A percentile compares a stretch with the other conserved stretches of the same genome.
Conservation (phyloP, 768 basidiomycete species). For the Agaricus blazei region DNA sequence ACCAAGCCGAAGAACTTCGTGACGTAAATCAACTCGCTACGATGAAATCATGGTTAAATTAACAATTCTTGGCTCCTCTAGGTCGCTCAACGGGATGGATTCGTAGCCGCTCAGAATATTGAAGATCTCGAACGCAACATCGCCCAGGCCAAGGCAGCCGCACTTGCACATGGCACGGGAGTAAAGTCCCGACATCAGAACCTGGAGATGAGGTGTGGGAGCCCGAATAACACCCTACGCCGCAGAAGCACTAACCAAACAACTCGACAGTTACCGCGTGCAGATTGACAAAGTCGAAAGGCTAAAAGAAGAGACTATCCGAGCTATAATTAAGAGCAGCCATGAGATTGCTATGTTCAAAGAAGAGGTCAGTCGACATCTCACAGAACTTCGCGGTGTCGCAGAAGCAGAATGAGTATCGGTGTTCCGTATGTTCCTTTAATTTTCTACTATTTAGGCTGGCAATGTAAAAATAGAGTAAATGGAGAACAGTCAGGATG, state of each 20-base stretch:
- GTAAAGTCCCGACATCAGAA: constrained; percentile 75
- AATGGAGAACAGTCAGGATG: too few relatives aligned
- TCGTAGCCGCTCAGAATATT: constrained; percentile 61
- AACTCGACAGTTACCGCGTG: constrained; percentile 58
- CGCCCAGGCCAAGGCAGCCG: constrained; percentile 68
- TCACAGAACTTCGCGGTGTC: constrained; percentile 64
- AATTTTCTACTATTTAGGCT: too few relatives aligned
- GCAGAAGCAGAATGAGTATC: constrained; percentile 36
- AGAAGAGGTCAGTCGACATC: constrained; percentile 66
- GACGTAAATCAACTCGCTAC: constrained; percentile 43
- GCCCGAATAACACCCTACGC: not conserved
- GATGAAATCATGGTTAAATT: not conserved
- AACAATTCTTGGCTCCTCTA: constrained; percentile 21
- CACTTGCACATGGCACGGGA: constrained; percentile 76
- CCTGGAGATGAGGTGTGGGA: constrained; percentile 67
- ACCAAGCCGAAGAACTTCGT: constrained; percentile 77
- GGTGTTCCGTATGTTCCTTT: too few relatives aligned
- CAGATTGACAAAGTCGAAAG: constrained; percentile 72
- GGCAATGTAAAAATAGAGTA: too few relatives aligned
- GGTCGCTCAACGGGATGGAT: constrained; percentile 75
- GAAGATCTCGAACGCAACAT: constrained; percentile 66
- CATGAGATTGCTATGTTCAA: constrained; percentile 82
- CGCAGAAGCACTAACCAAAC: constrained; percentile 1
- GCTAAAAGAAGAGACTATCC: constrained; percentile 73
- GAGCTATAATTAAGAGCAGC: constrained; percentile 79